These are phyloP conservation scores for Moricandia moricandioides DNA, from an alignment of 345 rosid genomes.

Conservation along the genomic window DNA sequence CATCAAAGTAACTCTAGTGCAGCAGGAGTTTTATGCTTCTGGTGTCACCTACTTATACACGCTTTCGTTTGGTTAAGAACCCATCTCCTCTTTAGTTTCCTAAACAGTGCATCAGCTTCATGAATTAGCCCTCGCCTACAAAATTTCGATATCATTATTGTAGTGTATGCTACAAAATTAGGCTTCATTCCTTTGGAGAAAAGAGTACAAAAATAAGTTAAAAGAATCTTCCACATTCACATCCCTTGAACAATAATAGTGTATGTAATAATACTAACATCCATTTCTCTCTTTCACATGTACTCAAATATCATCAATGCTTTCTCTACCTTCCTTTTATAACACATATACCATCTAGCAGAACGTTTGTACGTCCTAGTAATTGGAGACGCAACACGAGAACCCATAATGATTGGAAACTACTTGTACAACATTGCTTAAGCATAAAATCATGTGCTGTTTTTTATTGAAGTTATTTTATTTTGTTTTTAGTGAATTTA, in stretches of 20 bases:
- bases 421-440: constrained; percentile 1
- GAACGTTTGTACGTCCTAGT: constrained; percentile 22
- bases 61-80: constrained; percentile 23
- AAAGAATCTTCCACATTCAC: constrained; percentile 39
- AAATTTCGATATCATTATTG: constrained; percentile 34
- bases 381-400: constrained; percentile 1
- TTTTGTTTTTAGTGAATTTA: background rate
- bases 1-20: background rate
- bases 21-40: background rate
- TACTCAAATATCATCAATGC: constrained; percentile 21
- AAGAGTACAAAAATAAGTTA: constrained; percentile 35
- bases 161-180: constrained; percentile 29
- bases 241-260: constrained; percentile 42
- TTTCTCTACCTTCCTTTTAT: constrained; percentile 4
- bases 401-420: constrained; percentile 24
- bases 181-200: constrained; percentile 39
- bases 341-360: constrained; percentile 24
- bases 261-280: constrained; percentile 27
- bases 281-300: constrained; percentile 24
- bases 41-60: constrained; percentile 1
- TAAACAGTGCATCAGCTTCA: constrained; percentile 37
- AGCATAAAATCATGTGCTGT: background rate
- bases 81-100: constrained; percentile 35
- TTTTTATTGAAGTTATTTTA: background rate
- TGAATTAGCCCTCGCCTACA: constrained; percentile 34